These are phyloP conservation scores for Tylopilus plumbeoviolaceoides DNA, from an alignment of 768 basidiomycete species.

Conservation along the genomic window DNA sequence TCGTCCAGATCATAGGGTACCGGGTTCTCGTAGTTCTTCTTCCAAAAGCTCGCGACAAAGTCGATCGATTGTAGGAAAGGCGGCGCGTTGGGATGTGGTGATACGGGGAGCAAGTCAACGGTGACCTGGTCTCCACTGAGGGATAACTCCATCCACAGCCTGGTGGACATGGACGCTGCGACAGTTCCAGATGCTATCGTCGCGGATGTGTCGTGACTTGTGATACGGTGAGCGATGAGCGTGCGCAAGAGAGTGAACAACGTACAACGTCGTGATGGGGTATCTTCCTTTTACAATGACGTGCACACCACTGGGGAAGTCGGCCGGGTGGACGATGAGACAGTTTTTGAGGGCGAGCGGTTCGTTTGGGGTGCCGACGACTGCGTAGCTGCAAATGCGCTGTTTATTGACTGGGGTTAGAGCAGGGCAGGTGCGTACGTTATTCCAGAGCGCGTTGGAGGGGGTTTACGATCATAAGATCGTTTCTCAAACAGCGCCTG, in stretches of 20 bases:
- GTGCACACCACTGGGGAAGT: conserved; percentile 72
- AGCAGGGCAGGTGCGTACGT: conserved; percentile 13
- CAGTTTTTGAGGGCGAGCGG: conserved; percentile 77
- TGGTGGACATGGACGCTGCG: conserved; percentile 72
- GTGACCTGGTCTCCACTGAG: conserved; percentile 70
- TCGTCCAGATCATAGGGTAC: conserved; percentile 88
- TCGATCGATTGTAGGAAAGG: conserved; percentile 76
- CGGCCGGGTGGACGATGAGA: conserved; percentile 71
- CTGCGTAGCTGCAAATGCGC: conserved; percentile 40
- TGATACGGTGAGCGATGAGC: conserved; percentile 25
- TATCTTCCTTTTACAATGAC: conserved; percentile 71
- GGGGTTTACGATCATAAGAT: conserved; percentile 38
- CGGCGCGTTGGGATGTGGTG: conserved; percentile 49
- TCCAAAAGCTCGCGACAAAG: conserved; percentile 69
- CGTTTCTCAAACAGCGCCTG: conserved; percentile 48
- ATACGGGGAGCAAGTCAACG: conserved; percentile 52
- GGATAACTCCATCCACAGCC: conserved; percentile 89
- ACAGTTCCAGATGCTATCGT: conserved; percentile 65
- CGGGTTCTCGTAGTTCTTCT: conserved; percentile 47
- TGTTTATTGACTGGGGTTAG: not conserved
- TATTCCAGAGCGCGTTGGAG: conserved; percentile 30
- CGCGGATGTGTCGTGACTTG: conserved; percentile 75
- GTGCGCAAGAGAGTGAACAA: not conserved
- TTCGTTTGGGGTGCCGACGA: conserved; percentile 60
- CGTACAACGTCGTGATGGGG: conserved; percentile 71